phyloP scores from a whole-genome alignment of 2,329 filamentous ascomycete species.

The Colletotrichum eleusines region DNA sequence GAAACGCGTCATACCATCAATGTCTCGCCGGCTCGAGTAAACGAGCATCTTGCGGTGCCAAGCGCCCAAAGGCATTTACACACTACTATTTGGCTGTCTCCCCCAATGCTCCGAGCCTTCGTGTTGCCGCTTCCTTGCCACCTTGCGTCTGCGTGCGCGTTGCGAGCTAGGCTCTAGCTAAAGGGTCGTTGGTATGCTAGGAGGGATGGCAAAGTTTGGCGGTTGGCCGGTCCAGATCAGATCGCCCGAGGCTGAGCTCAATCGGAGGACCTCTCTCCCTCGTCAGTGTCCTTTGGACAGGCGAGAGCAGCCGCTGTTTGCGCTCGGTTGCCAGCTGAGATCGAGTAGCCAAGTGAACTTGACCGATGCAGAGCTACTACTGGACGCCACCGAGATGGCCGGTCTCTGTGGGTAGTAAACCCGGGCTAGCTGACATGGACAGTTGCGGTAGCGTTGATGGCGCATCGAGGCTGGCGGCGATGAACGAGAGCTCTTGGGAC shows the following conservation, averaged over 20 bases:
- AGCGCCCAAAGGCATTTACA: background rate
- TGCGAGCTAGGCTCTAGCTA: constrained; percentile 1
- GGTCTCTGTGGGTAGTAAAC: constrained; percentile 16
- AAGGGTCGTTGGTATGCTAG: constrained; percentile 26
- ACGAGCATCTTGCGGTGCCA: background rate
- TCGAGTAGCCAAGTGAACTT: constrained; percentile 27
- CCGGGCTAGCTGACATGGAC: constrained; percentile 13
- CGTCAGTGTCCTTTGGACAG: constrained; percentile 21
- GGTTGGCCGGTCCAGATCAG: constrained; percentile 9
- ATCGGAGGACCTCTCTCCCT: constrained; percentile 13
- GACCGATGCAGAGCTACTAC: constrained; percentile 35
- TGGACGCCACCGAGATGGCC: constrained; percentile 34
- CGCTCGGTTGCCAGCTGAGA: constrained; percentile 32
- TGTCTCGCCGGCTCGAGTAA: constrained; percentile 1
- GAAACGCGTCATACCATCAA: constrained; percentile 21
- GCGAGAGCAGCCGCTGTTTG: constrained; percentile 18
- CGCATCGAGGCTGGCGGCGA: constrained; percentile 21
- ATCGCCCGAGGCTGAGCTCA: constrained; percentile 18
- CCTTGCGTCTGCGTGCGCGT: constrained; percentile 5
- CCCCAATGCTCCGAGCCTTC: too few species aligned
- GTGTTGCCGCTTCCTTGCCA: background rate
- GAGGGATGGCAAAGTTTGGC: constrained; percentile 7
- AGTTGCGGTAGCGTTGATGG: background rate
- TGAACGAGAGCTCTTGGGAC: background rate
- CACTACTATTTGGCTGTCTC: background rate